Evolutionary conservation across 2,329 filamentous ascomycete genomes (phyloP).

Genomic region (Bipolaris zeicola): DNA sequence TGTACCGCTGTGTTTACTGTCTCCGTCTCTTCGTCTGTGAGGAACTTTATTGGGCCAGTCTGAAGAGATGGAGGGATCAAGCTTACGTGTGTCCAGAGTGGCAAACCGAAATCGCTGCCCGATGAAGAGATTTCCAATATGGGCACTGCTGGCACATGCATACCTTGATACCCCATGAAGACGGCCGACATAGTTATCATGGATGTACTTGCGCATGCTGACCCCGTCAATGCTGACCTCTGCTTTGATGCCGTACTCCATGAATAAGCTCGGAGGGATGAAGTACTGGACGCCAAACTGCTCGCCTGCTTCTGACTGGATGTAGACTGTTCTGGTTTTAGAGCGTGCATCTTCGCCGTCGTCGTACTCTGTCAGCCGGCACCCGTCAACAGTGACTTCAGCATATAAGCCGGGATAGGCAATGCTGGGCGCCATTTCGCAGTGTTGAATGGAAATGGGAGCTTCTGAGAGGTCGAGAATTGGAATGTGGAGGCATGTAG

Average conservation of each 20-base stretch:
- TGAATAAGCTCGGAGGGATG: slow-evolving; percentile 7
- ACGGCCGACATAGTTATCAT: not conserved
- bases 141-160: not conserved
- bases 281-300: slow-evolving; percentile 10
- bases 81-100: slow-evolving; percentile 4
- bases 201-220: slow-evolving; percentile 2
- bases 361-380: slow-evolving; percentile 12
- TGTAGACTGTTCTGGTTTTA: slow-evolving; percentile 9
- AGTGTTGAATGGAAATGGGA: too few relatives aligned
- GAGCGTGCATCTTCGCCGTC: slow-evolving; percentile 3
- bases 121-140: not conserved
- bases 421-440: slow-evolving; percentile 16
- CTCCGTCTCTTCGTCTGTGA: not conserved
- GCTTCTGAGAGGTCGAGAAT: not conserved
- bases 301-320: slow-evolving; percentile 6
- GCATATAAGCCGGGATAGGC: slow-evolving; percentile 12
- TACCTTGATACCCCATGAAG: not conserved
- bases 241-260: slow-evolving; percentile 3
- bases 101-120: slow-evolving; percentile 11
- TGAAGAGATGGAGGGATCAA: not conserved
- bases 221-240: slow-evolving; percentile 14
- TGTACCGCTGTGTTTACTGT: not conserved
- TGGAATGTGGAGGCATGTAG: not conserved
- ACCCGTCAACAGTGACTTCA: slow-evolving; percentile 14
- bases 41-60: not conserved